Evolutionary conservation across 2,329 filamentous ascomycete species (phyloP).

Genomic region (Rhexocercosporidium sp.): DNA sequence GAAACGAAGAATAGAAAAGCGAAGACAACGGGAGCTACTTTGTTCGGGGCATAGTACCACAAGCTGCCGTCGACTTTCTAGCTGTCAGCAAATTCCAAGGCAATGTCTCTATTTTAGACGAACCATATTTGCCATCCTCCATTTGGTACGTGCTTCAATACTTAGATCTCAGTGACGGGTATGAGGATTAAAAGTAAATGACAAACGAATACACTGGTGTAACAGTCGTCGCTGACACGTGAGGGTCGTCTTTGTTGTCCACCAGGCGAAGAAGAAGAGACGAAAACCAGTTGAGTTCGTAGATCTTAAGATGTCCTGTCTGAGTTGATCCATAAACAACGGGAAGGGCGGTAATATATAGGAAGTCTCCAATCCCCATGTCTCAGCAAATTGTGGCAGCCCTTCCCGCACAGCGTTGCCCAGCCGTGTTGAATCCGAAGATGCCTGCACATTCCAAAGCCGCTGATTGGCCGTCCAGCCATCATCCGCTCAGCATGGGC

Average conservation of each 20-base stretch:
- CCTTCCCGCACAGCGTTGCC: background rate
- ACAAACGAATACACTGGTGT: background rate
- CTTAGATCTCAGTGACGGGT: too few relatives aligned
- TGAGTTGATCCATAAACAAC: too few relatives aligned
- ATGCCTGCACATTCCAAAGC: conserved; percentile 1
- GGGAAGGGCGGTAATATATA: conserved; percentile 7
- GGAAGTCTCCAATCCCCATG: background rate
- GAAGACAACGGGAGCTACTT: conserved; percentile 59
- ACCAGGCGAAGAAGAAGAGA: background rate
- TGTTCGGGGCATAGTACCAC: conserved; percentile 59
- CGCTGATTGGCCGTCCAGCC: background rate
- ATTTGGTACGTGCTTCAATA: too few relatives aligned
- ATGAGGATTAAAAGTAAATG: too few relatives aligned
- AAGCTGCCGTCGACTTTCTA: conserved; percentile 43
- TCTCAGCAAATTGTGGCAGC: background rate
- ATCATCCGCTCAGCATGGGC: background rate
- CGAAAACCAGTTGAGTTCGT: too few relatives aligned
- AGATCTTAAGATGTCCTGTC: too few relatives aligned
- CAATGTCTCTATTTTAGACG: background rate
- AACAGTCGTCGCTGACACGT: background rate
- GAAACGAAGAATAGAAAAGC: conserved; percentile 53
- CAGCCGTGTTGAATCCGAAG: conserved; percentile 10
- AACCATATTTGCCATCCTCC: conserved; percentile 38
- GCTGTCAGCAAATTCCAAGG: background rate
- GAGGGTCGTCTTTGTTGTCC: background rate